Evolutionary conservation across 805 yeast species (phyloP).

Genomic region (Wickerhamiella australiensis): DNA sequence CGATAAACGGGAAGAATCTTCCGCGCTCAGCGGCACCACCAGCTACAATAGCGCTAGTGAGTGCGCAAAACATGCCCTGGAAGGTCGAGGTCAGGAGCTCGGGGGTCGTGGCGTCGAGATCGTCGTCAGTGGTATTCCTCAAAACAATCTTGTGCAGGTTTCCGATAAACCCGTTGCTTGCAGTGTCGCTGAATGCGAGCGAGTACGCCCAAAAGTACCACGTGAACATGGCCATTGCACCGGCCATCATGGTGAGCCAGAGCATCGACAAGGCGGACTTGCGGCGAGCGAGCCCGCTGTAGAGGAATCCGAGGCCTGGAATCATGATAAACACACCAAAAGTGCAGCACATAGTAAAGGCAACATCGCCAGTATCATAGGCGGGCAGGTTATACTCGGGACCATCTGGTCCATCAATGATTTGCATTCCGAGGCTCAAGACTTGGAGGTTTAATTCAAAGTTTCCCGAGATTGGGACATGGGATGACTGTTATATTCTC

Average conservation of each 20-base stretch:
- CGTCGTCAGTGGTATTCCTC: slow-evolving; percentile 48
- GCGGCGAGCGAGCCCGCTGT: slow-evolving; percentile 82
- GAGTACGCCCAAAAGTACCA: slow-evolving; percentile 99
- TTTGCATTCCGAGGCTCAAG: neutral
- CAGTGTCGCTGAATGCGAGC: slow-evolving; percentile 68
- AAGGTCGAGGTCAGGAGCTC: slow-evolving; percentile 74
- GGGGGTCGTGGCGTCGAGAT: slow-evolving; percentile 44
- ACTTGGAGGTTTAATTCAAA: neutral
- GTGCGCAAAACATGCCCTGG: slow-evolving; percentile 84
- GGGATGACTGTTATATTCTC: neutral
- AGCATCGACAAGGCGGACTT: slow-evolving; percentile 81
- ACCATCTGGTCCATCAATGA: slow-evolving; percentile 6
- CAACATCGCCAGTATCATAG: slow-evolving; percentile 32
- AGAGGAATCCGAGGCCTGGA: slow-evolving; percentile 86
- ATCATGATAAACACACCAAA: slow-evolving; percentile 75
- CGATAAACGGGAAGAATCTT: slow-evolving; percentile 68
- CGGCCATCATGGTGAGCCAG: slow-evolving; percentile 65
- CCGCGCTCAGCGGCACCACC: slow-evolving; percentile 95
- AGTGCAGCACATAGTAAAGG: slow-evolving; percentile 29
- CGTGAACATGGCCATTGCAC: slow-evolving; percentile 64
- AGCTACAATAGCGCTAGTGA: slow-evolving; percentile 81
- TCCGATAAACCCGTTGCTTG: slow-evolving; percentile 79
- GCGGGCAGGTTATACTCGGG: slow-evolving; percentile 12
- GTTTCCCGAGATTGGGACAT: neutral
- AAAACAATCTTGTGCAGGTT: slow-evolving; percentile 74